Evolutionary conservation across 257 asterid species (phyloP).

Genomic region (Penstemon davidsonii): DNA sequence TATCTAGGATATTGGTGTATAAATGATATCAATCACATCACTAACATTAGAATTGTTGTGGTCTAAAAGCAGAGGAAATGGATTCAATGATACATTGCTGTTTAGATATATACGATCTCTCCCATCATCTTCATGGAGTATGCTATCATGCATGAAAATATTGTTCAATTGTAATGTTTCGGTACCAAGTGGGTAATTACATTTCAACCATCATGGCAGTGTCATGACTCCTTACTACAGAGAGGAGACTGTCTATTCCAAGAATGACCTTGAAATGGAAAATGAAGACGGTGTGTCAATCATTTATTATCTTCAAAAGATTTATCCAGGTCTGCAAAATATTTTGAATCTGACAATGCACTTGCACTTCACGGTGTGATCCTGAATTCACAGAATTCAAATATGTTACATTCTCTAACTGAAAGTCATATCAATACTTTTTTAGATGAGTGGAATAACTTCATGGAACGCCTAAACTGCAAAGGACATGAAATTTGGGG

Average conservation of each 20-base stretch:
- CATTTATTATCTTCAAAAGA: slow-evolving; percentile 85
- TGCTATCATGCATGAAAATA: background rate
- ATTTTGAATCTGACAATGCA: background rate
- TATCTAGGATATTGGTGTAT: background rate
- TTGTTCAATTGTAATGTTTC: background rate
- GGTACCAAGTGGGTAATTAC: background rate
- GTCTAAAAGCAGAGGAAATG: background rate
- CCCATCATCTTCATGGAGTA: background rate
- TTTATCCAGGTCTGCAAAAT: slow-evolving; percentile 75
- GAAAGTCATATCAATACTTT: slow-evolving; percentile 15
- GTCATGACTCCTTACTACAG: slow-evolving; percentile 91
- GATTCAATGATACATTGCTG: no score
- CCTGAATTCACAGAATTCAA: slow-evolving; percentile 1
- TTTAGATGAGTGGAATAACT: slow-evolving; percentile 88
- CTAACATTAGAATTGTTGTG: slow-evolving; percentile 16
- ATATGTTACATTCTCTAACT: background rate
- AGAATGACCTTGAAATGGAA: slow-evolving; percentile 74
- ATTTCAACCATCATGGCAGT: slow-evolving; percentile 33
- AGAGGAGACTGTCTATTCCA: slow-evolving; percentile 87
- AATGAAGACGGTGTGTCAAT: slow-evolving; percentile 96
- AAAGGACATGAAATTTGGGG: slow-evolving; percentile 54
- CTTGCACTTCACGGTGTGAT: background rate
- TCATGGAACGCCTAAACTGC: slow-evolving; percentile 75
- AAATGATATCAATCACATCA: slow-evolving; percentile 1
- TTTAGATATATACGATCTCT: no score